Percentiles rank a stretch among this genome's conserved stretches.
These are phyloP conservation scores for Hydnomerulius pinastri DNA, from an alignment of 768 basidiomycete species.

Conservation along the genomic window DNA sequence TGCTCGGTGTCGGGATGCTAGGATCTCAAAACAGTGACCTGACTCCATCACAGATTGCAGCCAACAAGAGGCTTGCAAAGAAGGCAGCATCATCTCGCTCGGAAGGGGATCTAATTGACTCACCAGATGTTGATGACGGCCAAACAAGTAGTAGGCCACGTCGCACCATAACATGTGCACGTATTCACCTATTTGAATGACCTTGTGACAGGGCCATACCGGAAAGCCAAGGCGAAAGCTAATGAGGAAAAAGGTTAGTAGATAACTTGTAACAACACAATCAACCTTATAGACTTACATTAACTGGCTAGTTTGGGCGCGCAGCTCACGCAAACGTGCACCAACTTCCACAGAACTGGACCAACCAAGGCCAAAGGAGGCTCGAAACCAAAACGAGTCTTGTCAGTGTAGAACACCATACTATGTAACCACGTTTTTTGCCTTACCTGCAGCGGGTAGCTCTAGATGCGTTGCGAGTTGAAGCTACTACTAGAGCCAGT, in stretches of 20 bases:
- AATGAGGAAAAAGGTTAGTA: slow-evolving; percentile 10
- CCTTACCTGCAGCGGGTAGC: too few species aligned
- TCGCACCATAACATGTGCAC: too few species aligned
- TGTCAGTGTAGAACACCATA: neutral
- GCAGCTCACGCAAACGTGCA: neutral
- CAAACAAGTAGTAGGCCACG: too few species aligned
- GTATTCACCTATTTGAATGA: neutral
- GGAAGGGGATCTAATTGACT: too few species aligned
- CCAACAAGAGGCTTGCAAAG: neutral
- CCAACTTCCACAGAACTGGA: neutral
- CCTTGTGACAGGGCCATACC: neutral
- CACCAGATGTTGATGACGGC: too few species aligned
- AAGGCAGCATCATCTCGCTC: neutral
- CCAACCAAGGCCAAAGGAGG: neutral
- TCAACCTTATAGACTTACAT: too few species aligned
- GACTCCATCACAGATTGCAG: neutral
- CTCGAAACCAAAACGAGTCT: too few species aligned
- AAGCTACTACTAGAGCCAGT: too few species aligned
- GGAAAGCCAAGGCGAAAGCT: neutral
- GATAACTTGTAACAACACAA: slow-evolving; percentile 10
- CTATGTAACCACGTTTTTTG: neutral
- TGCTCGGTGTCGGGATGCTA: too few species aligned
- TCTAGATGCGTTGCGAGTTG: too few species aligned
- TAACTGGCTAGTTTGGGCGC: too few species aligned
- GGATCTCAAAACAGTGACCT: neutral